phyloP scores from a whole-genome alignment of 2,329 filamentous ascomycete species.

The Pezicula neosporulosa region DNA sequence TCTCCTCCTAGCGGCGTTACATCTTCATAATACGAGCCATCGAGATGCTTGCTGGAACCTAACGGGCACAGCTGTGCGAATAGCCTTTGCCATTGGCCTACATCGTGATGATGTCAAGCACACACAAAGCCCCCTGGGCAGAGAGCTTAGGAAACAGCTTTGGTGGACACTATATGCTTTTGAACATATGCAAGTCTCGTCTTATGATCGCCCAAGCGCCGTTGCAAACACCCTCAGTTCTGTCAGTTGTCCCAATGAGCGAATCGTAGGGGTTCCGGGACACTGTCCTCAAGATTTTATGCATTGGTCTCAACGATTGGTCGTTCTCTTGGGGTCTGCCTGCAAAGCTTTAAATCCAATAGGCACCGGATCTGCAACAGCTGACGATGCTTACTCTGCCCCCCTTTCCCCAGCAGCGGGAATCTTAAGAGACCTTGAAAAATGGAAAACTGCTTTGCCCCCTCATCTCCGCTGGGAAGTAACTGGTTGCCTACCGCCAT shows the following conservation, averaged over 20 bases:
- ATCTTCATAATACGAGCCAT: constrained; percentile 42
- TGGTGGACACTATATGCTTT: constrained; percentile 33
- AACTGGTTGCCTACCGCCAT: constrained; percentile 27
- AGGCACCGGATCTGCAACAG: neutral
- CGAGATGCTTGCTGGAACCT: constrained; percentile 39
- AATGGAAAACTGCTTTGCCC: constrained; percentile 35
- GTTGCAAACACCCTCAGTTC: constrained; percentile 33
- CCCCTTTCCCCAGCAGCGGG: constrained; percentile 33
- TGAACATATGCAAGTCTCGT: constrained; percentile 38
- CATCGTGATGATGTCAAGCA: constrained; percentile 36
- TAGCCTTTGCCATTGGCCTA: constrained; percentile 40
- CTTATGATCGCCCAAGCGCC: constrained; percentile 39
- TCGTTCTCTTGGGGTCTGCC: constrained; percentile 32
- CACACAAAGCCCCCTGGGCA: constrained; percentile 29
- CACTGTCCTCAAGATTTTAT: constrained; percentile 32
- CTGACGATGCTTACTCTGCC: constrained; percentile 33
- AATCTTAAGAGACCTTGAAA: constrained; percentile 33
- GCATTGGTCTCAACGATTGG: constrained; percentile 33
- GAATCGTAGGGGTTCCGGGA: constrained; percentile 28
- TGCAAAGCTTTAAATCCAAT: constrained; percentile 33
- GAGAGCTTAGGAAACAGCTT: constrained; percentile 27
- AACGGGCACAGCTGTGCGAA: constrained; percentile 38
- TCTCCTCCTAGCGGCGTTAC: constrained; percentile 36
- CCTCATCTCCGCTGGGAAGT: constrained; percentile 31
- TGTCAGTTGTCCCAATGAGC: constrained; percentile 32